phyloP scores from a whole-genome alignment of 345 rosid genomes.

The Aquilaria malaccensis region DNA sequence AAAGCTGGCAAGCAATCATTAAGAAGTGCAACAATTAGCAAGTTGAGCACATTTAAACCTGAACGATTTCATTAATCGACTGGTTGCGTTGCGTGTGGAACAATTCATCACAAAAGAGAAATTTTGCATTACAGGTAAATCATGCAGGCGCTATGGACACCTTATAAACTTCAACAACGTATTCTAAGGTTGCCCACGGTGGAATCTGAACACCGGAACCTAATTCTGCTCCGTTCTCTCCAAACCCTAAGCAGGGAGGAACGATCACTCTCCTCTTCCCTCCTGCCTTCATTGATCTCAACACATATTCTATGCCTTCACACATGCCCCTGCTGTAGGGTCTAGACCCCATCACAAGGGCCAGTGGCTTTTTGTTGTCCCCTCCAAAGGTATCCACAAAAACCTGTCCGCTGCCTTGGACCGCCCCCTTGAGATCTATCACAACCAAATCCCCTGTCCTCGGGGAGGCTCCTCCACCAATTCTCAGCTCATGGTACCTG shows the following conservation, averaged over 20 bases:
- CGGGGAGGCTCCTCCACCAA: slow-evolving; percentile 81
- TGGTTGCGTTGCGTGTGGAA: too few species aligned
- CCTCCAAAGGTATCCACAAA: slow-evolving; percentile 61
- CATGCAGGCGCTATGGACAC: slow-evolving; percentile 91
- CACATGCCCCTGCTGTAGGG: slow-evolving; percentile 80
- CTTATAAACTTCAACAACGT: slow-evolving; percentile 65
- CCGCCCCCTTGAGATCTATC: slow-evolving; percentile 62
- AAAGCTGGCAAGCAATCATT: too few species aligned
- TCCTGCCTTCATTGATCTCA: slow-evolving; percentile 83
- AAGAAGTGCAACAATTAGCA: too few species aligned
- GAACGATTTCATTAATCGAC: too few species aligned
- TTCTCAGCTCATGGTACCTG: slow-evolving; percentile 78
- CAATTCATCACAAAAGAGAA: too few species aligned
- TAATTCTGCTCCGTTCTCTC: slow-evolving; percentile 65
- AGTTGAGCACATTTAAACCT: too few species aligned
- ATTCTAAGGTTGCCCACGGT: slow-evolving; percentile 59
- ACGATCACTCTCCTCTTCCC: slow-evolving; percentile 74
- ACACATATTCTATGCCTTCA: slow-evolving; percentile 60
- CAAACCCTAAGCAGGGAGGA: slow-evolving; percentile 67
- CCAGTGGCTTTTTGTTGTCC: slow-evolving; percentile 51
- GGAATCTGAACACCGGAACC: slow-evolving; percentile 65
- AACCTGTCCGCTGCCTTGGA: slow-evolving; percentile 50
- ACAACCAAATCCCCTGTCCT: slow-evolving; percentile 77
- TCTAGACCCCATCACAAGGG: slow-evolving; percentile 71
- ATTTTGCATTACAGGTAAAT: not conserved